Percentiles rank a stretch among this genome's conserved stretches.
phyloP scores from a whole-genome alignment of 306 rosid genomes.

The peach (Prunus persica) region DNA sequence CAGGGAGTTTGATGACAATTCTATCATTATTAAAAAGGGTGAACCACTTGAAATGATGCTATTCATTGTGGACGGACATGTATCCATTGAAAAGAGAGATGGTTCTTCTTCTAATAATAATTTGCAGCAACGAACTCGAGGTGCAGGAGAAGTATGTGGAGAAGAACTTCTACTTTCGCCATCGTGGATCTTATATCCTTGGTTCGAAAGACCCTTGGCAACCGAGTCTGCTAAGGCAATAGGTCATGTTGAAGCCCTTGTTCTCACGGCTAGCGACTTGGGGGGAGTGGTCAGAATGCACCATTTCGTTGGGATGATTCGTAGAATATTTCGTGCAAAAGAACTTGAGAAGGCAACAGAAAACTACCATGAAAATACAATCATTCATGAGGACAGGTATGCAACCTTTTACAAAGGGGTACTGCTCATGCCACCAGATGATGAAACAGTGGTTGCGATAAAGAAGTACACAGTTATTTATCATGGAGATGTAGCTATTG shows the following conservation, averaged over 20 bases:
- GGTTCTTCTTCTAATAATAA: not conserved
- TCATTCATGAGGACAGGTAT: not conserved
- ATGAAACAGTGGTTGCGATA: not conserved
- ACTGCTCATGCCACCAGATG: not conserved
- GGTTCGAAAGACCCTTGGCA: accelerated
- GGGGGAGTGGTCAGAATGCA: accelerated
- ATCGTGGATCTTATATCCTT: not conserved
- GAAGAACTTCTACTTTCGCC: not conserved
- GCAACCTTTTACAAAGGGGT: not conserved
- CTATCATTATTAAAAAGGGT: not conserved
- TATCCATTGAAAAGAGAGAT: not conserved
- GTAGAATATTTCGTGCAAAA: not conserved
- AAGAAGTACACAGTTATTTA: not conserved
- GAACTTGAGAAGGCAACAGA: not conserved
- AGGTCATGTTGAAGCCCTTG: not conserved
- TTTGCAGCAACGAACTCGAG: not conserved
- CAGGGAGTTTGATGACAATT: not conserved
- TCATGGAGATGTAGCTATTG: not conserved
- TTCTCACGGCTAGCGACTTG: not conserved
- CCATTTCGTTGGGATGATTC: too few relatives aligned
- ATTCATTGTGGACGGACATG: not conserved
- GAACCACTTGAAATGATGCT: conserved; percentile 14
- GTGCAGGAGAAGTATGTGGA: too few relatives aligned
- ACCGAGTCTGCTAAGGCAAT: not conserved
- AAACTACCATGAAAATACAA: not conserved